Conservation (phyloP, 2,329 filamentous ascomycete genomes). For the Chaetomiaceae sp. region DNA sequence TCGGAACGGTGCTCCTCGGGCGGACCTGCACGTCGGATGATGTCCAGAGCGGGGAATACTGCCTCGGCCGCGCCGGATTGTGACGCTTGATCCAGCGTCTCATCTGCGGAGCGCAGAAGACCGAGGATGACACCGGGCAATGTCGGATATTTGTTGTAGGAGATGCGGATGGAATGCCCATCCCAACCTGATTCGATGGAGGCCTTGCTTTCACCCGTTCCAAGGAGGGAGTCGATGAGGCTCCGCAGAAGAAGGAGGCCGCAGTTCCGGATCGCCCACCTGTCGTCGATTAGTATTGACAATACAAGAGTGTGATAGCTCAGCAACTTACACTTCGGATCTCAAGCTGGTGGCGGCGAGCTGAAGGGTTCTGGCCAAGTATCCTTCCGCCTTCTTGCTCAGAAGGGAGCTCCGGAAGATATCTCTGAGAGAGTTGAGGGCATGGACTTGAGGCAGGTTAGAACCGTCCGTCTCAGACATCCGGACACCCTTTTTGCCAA, state of each 20-base stretch:
- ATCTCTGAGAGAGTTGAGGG: constrained; percentile 88
- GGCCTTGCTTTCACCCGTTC: constrained; percentile 66
- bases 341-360: constrained; percentile 77
- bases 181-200: constrained; percentile 59
- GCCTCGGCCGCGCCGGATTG: constrained; percentile 53
- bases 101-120: constrained; percentile 52
- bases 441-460: constrained; percentile 85
- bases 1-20: constrained; percentile 51
- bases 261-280: constrained; percentile 93
- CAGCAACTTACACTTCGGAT: constrained; percentile 61
- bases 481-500: constrained; percentile 50
- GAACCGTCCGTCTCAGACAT: constrained; percentile 56
- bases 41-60: constrained; percentile 78
- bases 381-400: constrained; percentile 64
- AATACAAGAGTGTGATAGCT: not conserved
- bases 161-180: constrained; percentile 58
- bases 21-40: constrained; percentile 66
- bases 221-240: constrained; percentile 73
- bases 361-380: constrained; percentile 68
- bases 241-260: constrained; percentile 84
- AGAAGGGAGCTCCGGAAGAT: constrained; percentile 81
- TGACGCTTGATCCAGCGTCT: constrained; percentile 37
- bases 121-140: constrained; percentile 59
- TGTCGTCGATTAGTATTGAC: constrained; percentile 29
- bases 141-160: constrained; percentile 64